These are phyloP conservation scores for Pulveroboletus ravenelii DNA, from an alignment of 768 basidiomycete genomes.

Conservation along the genomic window DNA sequence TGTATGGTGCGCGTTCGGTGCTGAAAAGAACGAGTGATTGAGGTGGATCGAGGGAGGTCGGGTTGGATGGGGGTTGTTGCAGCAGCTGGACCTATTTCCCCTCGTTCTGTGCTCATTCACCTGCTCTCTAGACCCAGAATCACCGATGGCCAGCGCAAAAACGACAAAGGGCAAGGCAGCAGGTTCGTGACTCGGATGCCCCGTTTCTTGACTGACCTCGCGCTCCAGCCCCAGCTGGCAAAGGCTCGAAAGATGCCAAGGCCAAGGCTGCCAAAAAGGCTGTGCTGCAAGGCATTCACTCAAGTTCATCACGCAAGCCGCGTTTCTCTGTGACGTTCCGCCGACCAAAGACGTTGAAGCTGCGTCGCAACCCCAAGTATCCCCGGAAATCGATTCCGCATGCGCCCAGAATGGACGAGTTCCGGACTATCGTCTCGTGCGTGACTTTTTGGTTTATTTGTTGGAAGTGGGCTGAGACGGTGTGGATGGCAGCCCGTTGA, in stretches of 20 bases:
- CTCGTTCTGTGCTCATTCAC: constrained; percentile 1
- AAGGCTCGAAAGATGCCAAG: constrained; percentile 48
- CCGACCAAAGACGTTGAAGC: constrained; percentile 89
- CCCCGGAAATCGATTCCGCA: constrained; percentile 93
- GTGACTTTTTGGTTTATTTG: constrained; percentile 25
- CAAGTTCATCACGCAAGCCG: constrained; percentile 72
- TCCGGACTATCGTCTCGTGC: constrained; percentile 87
- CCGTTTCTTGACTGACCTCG: constrained; percentile 19
- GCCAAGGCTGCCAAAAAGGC: constrained; percentile 97
- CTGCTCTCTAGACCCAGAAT: constrained; percentile 9
- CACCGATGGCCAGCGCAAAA: constrained; percentile 67
- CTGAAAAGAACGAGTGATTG: neutral
- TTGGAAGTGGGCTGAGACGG: neutral
- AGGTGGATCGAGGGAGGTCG: constrained; percentile 18
- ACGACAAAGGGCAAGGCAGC: constrained; percentile 58
- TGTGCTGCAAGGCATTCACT: constrained; percentile 80
- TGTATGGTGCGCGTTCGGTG: neutral
- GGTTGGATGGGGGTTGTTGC: constrained; percentile 18
- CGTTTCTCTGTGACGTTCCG: constrained; percentile 89
- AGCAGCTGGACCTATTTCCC: neutral
- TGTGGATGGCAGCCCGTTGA: constrained; percentile 59
- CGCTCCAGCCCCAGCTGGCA: constrained; percentile 20
- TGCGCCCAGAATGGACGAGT: constrained; percentile 94
- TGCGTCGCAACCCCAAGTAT: constrained; percentile 84
- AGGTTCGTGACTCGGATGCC: constrained; percentile 30